Evolutionary conservation across 2,329 filamentous ascomycete genomes (phyloP).

Genomic region (Colletotrichum abscissum): DNA sequence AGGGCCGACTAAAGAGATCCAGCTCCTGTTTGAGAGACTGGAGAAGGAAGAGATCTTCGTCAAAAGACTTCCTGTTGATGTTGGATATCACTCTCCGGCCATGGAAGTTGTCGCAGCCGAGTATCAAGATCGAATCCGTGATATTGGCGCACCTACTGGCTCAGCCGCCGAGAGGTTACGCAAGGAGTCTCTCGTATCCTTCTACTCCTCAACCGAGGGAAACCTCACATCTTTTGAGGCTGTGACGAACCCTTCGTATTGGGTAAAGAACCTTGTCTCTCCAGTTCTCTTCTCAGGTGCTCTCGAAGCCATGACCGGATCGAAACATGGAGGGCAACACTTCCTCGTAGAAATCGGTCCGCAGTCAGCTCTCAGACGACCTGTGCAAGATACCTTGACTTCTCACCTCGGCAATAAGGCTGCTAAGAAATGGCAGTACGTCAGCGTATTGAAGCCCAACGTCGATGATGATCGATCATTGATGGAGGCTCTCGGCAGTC

Average conservation of each 20-base stretch:
- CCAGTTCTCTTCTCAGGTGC: background rate
- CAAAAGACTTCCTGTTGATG: constrained; percentile 48
- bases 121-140: constrained; percentile 41
- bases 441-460: background rate
- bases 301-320: background rate
- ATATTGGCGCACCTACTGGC: background rate
- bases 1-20: constrained; percentile 48
- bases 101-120: constrained; percentile 52
- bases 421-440: background rate
- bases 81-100: constrained; percentile 57
- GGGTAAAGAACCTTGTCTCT: background rate
- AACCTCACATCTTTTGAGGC: background rate
- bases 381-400: constrained; percentile 18
- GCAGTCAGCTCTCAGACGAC: constrained; percentile 14
- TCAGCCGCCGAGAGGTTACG: background rate
- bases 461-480: background rate
- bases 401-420: background rate
- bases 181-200: background rate
- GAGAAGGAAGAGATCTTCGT: constrained; percentile 45
- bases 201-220: background rate
- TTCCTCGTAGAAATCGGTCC: constrained; percentile 27
- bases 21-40: constrained; percentile 41
- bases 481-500: background rate
- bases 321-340: background rate
- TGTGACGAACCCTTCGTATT: background rate